Base-by-base conservation (phyloP, 352 stramenopile genomes). In the Phytophthora cryptogea region DNA sequence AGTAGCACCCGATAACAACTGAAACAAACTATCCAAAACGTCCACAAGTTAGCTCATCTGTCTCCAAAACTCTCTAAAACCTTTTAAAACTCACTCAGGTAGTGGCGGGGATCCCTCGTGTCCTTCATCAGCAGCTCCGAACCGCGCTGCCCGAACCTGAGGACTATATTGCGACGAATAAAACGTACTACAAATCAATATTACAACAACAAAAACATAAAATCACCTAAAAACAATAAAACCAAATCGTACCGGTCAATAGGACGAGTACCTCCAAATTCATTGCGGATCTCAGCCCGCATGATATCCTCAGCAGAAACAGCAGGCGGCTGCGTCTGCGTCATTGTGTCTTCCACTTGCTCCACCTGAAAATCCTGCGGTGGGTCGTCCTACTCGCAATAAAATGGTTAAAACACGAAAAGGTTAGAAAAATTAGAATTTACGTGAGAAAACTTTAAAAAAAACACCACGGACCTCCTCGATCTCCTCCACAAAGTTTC, bases 401-500 rank as follows among this genome's bases (percentile, higher is more conserved):
- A 65, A 51, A 40, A 32, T 23, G 9, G 16, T 26, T 16, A 43
- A 37, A 63, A 70, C 45, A 40, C n/a, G 0, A 39, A 51, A 20
- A 46, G 14, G 5, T 56, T 55, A 66, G 23, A 17, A 45, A 28
- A 44, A 16, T 2, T 33, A 23, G 4, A 45, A 33, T 23, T 23
- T 30, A 16, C 27, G 14, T n/a, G 3, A 13, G 27, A 13, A 36
- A 53, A 20, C 30, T n/a, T n/a, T n/a, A 28, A 1, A 16, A 6
- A 33, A 23, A 58, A 28, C 16, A 16, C 14, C 7, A 40, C 53
- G 31, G 32, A 90, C 86, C 55, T 76, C 70, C 56, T 95, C 84
- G 48, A 95, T 73, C 63, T 94, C 81, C 59, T 95, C 86, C 40
- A 95, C 86, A 64, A 95, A 95, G 70, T 91, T 91, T 33, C 86